These are phyloP conservation scores for Backusella parvicylindrica DNA, from an alignment of 192 early-diverging fungal species.

Conservation along the genomic window DNA sequence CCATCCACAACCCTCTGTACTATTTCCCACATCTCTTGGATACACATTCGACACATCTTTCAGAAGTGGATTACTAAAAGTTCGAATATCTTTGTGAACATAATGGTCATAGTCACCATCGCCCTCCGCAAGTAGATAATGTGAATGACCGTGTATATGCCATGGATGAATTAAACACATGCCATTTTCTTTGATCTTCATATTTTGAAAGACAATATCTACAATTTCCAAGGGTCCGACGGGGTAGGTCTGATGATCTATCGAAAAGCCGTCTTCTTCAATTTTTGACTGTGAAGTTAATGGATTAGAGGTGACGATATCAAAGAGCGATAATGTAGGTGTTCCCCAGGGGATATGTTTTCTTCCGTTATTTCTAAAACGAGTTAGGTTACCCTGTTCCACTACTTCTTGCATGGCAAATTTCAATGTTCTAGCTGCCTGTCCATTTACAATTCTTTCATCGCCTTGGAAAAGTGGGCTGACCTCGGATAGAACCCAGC, in stretches of 20 bases:
- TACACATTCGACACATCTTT: slow-evolving; percentile 17
- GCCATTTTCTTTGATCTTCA: not conserved
- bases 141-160: slow-evolving; percentile 30
- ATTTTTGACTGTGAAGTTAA: not conserved
- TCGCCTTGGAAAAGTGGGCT: not conserved
- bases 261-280: not conserved
- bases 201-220: slow-evolving; percentile 25
- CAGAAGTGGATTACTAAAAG: not conserved
- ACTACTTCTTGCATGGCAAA: not conserved
- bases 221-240: slow-evolving; percentile 5
- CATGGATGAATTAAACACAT: slow-evolving; percentile 18
- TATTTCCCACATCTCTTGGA: not conserved
- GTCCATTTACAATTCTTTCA: not conserved
- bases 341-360: not conserved
- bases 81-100: not conserved
- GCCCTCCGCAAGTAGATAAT: slow-evolving; percentile 19
- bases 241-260: slow-evolving; percentile 5
- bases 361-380: slow-evolving; percentile 1
- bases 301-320: not conserved
- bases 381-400: not conserved
- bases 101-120: slow-evolving; percentile 5
- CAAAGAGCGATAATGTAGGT: not conserved
- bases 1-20: not conserved
- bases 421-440: not conserved
- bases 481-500: not conserved